Evolutionary conservation across 2,329 filamentous ascomycete genomes (phyloP), one percentile per base, ranked within the genome.

Genomic region (Sclerotinia nivalis): DNA sequence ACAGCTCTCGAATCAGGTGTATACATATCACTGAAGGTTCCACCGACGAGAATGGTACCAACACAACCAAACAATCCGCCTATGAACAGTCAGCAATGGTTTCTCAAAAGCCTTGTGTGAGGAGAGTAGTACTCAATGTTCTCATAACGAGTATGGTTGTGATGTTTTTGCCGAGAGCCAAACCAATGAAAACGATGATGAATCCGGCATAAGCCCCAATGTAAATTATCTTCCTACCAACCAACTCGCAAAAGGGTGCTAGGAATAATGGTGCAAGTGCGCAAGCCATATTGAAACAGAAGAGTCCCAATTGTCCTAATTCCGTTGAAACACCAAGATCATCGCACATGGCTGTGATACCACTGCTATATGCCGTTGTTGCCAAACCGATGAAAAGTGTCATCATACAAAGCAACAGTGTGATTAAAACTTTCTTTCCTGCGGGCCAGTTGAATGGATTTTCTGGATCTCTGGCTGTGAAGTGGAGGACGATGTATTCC

Each of bases 21-120:
- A 81, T 93, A 97, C 71, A 97, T 88, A 76, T 97, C 93, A 58
- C 91, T 90, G 66, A 97, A 90, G 5, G 97, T 91, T 4, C 94
- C 94, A n/a, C 93, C 93, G 10, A 89, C 86, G 47, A 96, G 83
- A 78, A 97, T 91, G 0, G 93, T 88, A 0, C 89, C 87, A 2
- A 93, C 81, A 70, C 86, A 88, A 5, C 85, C 88, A 1, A 96
- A 81, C 83, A 97, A 90, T 6, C 91, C 92, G 40, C 61, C 61
- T 65, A 9, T 15, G 34, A 4, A 5, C 3, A 22, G 9, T 65
- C 43, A 65, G 61, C 8, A 52, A 43, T 54, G 22, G 61, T 15
- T 7, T 13, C 22, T 2, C 52, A 25, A 1, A 12, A 62, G 37
- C 12, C 18, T 45, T 45, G 0, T 85, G 87, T 70, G 4, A 9